phyloP scores from a whole-genome alignment of 2,329 filamentous ascomycete species.

The Teratosphaeria destructans region DNA sequence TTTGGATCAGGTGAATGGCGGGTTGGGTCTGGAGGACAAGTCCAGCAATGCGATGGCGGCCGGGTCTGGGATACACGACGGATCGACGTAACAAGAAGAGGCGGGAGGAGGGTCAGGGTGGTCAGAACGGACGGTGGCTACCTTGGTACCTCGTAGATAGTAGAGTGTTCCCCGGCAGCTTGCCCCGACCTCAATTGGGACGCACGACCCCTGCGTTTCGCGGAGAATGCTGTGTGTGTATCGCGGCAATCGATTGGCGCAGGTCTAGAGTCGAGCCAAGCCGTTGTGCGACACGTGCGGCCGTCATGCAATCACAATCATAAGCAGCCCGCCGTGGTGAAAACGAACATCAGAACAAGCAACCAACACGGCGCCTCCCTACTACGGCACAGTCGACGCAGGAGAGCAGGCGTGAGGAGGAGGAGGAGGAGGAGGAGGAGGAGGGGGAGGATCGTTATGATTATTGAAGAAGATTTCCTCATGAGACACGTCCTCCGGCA shows the following conservation, averaged over 20 bases:
- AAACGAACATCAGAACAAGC: background rate
- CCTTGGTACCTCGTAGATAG: background rate
- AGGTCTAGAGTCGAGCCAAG: conserved; percentile 4
- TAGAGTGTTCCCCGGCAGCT: conserved; percentile 1
- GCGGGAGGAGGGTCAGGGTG: background rate
- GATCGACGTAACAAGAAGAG: background rate
- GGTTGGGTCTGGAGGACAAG: background rate
- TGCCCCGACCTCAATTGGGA: conserved; percentile 6
- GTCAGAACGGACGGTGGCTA: background rate
- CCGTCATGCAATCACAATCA: background rate
- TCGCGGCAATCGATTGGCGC: conserved; percentile 13
- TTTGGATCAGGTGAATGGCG: background rate
- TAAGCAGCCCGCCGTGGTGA: background rate
- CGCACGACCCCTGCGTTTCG: conserved; percentile 7
- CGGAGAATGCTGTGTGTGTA: conserved; percentile 11
- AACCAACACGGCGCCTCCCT: background rate
- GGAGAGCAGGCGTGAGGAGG: background rate
- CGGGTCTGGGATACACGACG: background rate
- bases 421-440: background rate
- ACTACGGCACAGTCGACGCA: background rate
- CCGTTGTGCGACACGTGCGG: conserved; percentile 2
- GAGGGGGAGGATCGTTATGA: background rate
- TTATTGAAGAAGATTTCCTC: background rate
- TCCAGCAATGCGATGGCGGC: background rate
- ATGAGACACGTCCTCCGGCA: background rate